Base-by-base conservation (phyloP, 208 protist species). In the Crithidia fasciculata region DNA sequence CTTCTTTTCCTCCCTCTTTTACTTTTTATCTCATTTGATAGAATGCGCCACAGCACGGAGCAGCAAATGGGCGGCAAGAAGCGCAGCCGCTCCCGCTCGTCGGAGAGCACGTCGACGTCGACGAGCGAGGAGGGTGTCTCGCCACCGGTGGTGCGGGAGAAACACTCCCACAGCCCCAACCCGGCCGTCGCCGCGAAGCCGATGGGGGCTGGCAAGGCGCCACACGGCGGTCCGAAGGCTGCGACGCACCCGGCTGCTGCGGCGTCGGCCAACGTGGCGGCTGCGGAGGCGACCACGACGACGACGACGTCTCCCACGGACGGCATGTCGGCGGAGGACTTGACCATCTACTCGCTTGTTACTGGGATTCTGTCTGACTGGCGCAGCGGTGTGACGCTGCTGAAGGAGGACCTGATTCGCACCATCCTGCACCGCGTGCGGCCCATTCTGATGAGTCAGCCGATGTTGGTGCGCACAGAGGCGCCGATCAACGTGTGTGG, bases 401-500 rank as follows among this genome's bases (percentile, higher is more conserved):
- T 93, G 44, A 87, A 79, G 45, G 81, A 90, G 69, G 74, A 79
- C 6, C 64, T 87, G 18, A 87, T 93, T 53, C 78, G 81, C 63
- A 74, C 67, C 9, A 72, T 91, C 19, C 82, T 91, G 39, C 86
- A 72, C 18, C 82, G 71, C 41, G 88, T 85, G 44, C 83, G 88
- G 5, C 81, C 80, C 6, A 69, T 90, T 19, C 54, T 93, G 47
- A 86, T 91, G 81, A 73, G 79, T 15, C 88, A 97, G 76, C 92
- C 93, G 16, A 97, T 95, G 82, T 66, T 96, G 16, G 69, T 96
- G 7, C 60, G 69, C 19, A 55, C 95, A 9, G 45, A 92, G 40
- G 91, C 88, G 28, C 93, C 91, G 7, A 84, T 96, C 40, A 96
- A 90, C 57, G 83, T 97, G 8, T 96, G 92, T 74, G 97, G 98